Evolutionary conservation across 352 stramenopile genomes (phyloP), one percentile per base, ranked within the genome.

Genomic region (Thalassiosira livingstoniorum): DNA sequence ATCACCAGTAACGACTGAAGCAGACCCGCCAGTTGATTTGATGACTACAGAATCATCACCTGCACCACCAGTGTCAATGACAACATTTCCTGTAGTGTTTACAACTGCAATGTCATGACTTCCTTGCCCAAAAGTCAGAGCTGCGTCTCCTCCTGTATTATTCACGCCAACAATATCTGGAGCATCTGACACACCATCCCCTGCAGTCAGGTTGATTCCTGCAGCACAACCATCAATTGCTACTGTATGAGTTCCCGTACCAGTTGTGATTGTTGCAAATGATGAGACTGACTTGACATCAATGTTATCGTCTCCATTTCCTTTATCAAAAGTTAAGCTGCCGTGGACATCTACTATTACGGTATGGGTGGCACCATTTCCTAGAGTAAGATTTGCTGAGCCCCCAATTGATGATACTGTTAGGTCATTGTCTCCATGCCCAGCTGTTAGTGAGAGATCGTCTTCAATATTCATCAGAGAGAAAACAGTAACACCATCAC

Each of bases 311-410:
- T 10, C 25, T 11, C 54, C 54, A 35, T 35, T 21, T 4, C 25
- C 54, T 23, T 39, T 29, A 57, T 86, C 73, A 76, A 80, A 82
- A 15, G 63, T 67, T 23, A 86, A 47, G 1, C 83, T 57, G 13
- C 42, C 74, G 34, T 62, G 18, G 25, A 86, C 80, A n/a, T n/a
- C n/a, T n/a, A n/a, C n/a, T n/a, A n/a, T n/a, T n/a, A n/a, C n/a
- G n/a, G n/a, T n/a, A n/a, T n/a, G n/a, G n/a, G n/a, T n/a, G n/a
- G n/a, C n/a, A n/a, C n/a, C n/a, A n/a, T n/a, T n/a, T n/a, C n/a
- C n/a, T n/a, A n/a, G n/a, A n/a, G n/a, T n/a, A n/a, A n/a, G n/a
- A n/a, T n/a, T n/a, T n/a, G n/a, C n/a, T n/a, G n/a, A n/a, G n/a
- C n/a, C n/a, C n/a, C n/a, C n/a, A n/a, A n/a, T n/a, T n/a, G n/a